Evolutionary conservation across 2,329 filamentous ascomycete genomes (phyloP).

Genomic region (Knoxdaviesia capensis): DNA sequence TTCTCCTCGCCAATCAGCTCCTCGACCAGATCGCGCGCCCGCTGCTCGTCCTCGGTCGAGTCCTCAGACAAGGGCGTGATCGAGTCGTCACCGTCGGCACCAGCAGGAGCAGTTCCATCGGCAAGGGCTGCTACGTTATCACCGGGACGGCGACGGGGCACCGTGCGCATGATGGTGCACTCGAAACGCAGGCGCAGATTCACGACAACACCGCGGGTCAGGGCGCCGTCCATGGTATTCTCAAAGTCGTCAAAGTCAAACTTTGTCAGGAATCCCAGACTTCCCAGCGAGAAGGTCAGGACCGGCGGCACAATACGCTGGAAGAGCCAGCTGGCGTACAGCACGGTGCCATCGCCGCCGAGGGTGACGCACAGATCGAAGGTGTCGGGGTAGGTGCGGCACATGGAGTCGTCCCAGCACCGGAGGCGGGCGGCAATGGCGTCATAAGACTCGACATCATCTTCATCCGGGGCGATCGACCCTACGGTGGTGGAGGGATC

Average conservation of each 20-base stretch:
- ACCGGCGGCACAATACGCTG: conserved; percentile 89
- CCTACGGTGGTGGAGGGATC: too few species aligned
- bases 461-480: too few species aligned
- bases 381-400: conserved; percentile 55
- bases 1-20: conserved; percentile 75
- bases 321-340: conserved; percentile 94
- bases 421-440: conserved; percentile 31
- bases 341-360: conserved; percentile 87
- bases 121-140: background rate
- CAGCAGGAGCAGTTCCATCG: conserved; percentile 7
- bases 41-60: conserved; percentile 17
- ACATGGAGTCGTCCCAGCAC: conserved; percentile 72
- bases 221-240: conserved; percentile 48
- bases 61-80: conserved; percentile 11
- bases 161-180: conserved; percentile 76
- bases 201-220: conserved; percentile 70
- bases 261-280: conserved; percentile 86
- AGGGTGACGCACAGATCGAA: conserved; percentile 91
- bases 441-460: too few species aligned
- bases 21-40: conserved; percentile 54
- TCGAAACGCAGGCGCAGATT: conserved; percentile 80
- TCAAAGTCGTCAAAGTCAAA: conserved; percentile 72
- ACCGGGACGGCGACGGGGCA: conserved; percentile 14
- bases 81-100: conserved; percentile 5
- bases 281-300: conserved; percentile 76